Conservation (phyloP, 1,284 basidiomycete genomes). For the Cystobasidiaceae sp. region DNA sequence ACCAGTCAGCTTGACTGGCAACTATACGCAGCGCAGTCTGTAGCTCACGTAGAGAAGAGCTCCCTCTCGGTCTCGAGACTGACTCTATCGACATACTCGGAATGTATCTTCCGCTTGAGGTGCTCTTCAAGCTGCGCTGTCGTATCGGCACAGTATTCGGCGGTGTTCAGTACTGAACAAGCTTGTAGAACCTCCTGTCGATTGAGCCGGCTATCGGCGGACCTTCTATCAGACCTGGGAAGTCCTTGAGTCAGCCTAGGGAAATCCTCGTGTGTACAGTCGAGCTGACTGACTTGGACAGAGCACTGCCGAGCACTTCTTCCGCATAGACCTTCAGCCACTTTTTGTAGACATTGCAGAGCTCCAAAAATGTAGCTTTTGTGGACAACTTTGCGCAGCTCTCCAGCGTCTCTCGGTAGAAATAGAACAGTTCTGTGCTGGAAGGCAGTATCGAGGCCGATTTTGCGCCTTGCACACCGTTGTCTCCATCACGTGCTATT, state of each 20-base stretch:
- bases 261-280: neutral
- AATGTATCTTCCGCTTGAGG: slow-evolving; percentile 72
- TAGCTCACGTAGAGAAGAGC: slow-evolving; percentile 71
- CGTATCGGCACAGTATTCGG: slow-evolving; percentile 93
- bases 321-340: slow-evolving; percentile 90
- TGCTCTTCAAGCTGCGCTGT: slow-evolving; percentile 89
- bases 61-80: slow-evolving; percentile 81
- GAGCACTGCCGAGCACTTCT: slow-evolving; percentile 50
- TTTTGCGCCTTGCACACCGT: neutral
- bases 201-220: slow-evolving; percentile 70
- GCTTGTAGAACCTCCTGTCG: slow-evolving; percentile 67
- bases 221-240: slow-evolving; percentile 55
- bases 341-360: slow-evolving; percentile 76
- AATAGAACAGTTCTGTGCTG: slow-evolving; percentile 94
- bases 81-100: slow-evolving; percentile 68
- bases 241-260: neutral
- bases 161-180: slow-evolving; percentile 87
- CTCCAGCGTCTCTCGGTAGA: slow-evolving; percentile 91
- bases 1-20: neutral
- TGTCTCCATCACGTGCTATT: neutral
- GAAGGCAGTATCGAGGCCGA: slow-evolving; percentile 66
- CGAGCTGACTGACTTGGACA: slow-evolving; percentile 18
- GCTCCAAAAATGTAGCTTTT: slow-evolving; percentile 68
- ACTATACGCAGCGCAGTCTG: neutral
- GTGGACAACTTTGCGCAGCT: slow-evolving; percentile 71